Evolutionary conservation across 164 flowering plant species (phyloP), one percentile per base, ranked within the genome.

Genomic region (Aristolochia contorta): DNA sequence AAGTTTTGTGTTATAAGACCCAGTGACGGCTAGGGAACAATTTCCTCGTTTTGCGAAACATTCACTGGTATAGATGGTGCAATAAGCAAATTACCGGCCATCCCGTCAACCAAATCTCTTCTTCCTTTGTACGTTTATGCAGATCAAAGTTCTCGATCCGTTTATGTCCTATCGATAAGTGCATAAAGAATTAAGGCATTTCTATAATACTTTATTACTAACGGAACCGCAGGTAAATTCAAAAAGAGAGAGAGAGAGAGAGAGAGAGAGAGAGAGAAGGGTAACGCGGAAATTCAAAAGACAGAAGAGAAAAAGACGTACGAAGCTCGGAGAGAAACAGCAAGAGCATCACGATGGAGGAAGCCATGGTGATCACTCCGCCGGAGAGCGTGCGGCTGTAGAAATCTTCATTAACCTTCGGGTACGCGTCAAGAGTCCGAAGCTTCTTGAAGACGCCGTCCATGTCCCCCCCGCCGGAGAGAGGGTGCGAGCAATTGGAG

Each of bases 341-440:
- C 57, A 84, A 58, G 65, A 86, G 67, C 79, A 84, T 86, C 68
- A 80, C 41, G 47, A 79, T 13, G 57, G 85, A 71, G 54, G 93
- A 84, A 58, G 68, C 67, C 58, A 84, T 51, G 49, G 93, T 86
- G 67, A 86, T 84, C 16, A 84, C 66, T 55, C 93, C 93, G 23
- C 89, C 89, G 56, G 87, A 79, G 66, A 84, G 75, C 19, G 89
- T 79, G 23, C 89, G 79, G 65, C 75, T 82, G 70, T 77, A 84
- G 78, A 84, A 86, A 72, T 86, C 93, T 53, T 86, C 84, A 52
- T 82, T 86, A 72, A 86, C 73, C 72, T 86, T 86, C 4, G 89
- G 93, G 66, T 86, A 84, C 0, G 87, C 93, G 47, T 86, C 93
- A 30, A 86, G 52, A 58, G 65, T 80, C 63, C 76, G 56, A 10